Evolutionary conservation across 2,329 filamentous ascomycete species (phyloP).

Genomic region (Talaromyces funiculosus): DNA sequence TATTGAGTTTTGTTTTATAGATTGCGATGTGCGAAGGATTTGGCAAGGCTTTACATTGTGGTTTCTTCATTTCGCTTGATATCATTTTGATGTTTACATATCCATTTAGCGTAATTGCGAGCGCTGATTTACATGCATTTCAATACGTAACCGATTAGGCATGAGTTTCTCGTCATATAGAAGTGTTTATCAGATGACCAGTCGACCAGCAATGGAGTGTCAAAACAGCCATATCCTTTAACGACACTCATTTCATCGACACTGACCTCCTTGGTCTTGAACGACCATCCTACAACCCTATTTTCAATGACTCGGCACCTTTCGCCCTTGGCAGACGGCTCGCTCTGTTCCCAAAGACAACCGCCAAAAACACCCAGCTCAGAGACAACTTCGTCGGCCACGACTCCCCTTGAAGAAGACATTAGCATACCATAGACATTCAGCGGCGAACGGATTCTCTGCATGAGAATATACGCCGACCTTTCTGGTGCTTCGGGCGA

Average conservation of each 20-base stretch:
- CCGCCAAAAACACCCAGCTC: conserved; percentile 41
- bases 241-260: conserved; percentile 45
- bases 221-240: conserved; percentile 45
- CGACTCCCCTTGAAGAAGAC: conserved; percentile 21
- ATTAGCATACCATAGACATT: conserved; percentile 29
- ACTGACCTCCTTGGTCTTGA: conserved; percentile 40
- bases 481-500: conserved; percentile 19
- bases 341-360: conserved; percentile 32
- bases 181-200: neutral
- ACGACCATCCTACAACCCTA: conserved; percentile 35
- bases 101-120: neutral
- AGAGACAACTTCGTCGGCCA: conserved; percentile 36
- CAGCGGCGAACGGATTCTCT: conserved; percentile 32
- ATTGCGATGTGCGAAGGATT: neutral
- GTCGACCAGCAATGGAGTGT: conserved; percentile 33
- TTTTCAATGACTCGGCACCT: conserved; percentile 31
- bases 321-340: neutral
- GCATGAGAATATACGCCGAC: conserved; percentile 38
- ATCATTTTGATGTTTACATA: neutral
- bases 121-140: conserved; percentile 1
- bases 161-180: neutral
- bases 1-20: conserved; percentile 38
- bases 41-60: neutral
- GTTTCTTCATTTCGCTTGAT: neutral
- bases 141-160: neutral